phyloP scores from a whole-genome alignment of 768 basidiomycete genomes.

The Amyloporia xantha region DNA sequence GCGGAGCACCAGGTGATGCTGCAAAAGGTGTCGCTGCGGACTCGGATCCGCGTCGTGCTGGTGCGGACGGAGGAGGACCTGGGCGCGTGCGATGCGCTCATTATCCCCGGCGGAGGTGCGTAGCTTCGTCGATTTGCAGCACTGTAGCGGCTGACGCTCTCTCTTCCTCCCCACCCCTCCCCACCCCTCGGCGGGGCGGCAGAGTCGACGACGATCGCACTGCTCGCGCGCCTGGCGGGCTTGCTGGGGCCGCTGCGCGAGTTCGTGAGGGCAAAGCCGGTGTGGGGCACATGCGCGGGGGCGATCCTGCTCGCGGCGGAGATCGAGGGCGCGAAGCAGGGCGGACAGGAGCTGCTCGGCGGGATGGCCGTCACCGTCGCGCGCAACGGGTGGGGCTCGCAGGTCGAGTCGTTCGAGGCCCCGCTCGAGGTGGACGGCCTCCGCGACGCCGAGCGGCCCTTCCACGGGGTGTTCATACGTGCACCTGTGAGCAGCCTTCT shows the following conservation, averaged over 20 bases:
- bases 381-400: slow-evolving; percentile 92
- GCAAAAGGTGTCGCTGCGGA: slow-evolving; percentile 44
- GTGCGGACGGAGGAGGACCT: slow-evolving; percentile 76
- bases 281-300: slow-evolving; percentile 97
- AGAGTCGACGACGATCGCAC: slow-evolving; percentile 92
- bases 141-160: neutral
- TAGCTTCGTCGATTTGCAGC: too few species aligned
- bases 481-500: slow-evolving; percentile 87
- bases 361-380: slow-evolving; percentile 75
- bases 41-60: slow-evolving; percentile 41
- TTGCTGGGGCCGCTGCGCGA: slow-evolving; percentile 73
- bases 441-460: slow-evolving; percentile 50
- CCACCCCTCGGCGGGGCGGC: neutral
- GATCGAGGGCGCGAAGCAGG: slow-evolving; percentile 74
- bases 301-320: slow-evolving; percentile 79
- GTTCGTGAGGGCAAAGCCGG: slow-evolving; percentile 65
- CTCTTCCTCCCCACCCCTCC: slow-evolving; percentile 55
- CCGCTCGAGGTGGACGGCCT: slow-evolving; percentile 61
- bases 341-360: slow-evolving; percentile 80
- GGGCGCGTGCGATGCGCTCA: slow-evolving; percentile 67
- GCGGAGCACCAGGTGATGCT: slow-evolving; percentile 75
- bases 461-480: slow-evolving; percentile 87
- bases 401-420: slow-evolving; percentile 89
- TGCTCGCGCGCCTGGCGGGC: slow-evolving; percentile 65
- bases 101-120: slow-evolving; percentile 89